Evolutionary conservation across 2,329 filamentous ascomycete genomes (phyloP).

Genomic region (Tolypocladium guangdongense): DNA sequence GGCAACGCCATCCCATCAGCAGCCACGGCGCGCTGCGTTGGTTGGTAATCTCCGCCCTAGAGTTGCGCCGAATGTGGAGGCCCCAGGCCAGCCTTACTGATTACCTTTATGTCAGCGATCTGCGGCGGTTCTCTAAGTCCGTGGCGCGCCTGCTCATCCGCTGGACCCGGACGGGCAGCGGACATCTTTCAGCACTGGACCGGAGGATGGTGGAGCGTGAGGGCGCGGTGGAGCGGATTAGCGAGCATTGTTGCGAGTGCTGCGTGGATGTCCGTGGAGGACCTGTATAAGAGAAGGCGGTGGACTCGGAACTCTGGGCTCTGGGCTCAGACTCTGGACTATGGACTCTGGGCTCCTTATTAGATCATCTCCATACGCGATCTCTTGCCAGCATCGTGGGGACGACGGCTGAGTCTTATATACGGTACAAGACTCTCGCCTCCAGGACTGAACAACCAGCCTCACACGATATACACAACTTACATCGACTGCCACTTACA

Average conservation of each 20-base stretch:
- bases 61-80: background rate
- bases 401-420: background rate
- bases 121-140: background rate
- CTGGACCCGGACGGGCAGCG: background rate
- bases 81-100: too few species aligned
- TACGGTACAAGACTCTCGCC: background rate
- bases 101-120: too few species aligned
- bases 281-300: background rate
- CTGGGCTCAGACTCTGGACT: background rate
- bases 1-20: background rate
- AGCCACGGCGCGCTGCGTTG: background rate
- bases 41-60: conserved; percentile 12
- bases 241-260: background rate
- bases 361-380: background rate
- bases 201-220: too few species aligned
- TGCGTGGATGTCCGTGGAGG: background rate
- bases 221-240: background rate
- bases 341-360: too few species aligned
- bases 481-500: background rate
- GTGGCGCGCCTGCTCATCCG: background rate
- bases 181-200: too few species aligned
- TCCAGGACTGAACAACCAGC: background rate
- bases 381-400: background rate
- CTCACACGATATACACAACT: background rate
- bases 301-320: too few species aligned